phyloP scores from a whole-genome alignment of 371 early-diverging fungal species.

The Parasitella parasitica region DNA sequence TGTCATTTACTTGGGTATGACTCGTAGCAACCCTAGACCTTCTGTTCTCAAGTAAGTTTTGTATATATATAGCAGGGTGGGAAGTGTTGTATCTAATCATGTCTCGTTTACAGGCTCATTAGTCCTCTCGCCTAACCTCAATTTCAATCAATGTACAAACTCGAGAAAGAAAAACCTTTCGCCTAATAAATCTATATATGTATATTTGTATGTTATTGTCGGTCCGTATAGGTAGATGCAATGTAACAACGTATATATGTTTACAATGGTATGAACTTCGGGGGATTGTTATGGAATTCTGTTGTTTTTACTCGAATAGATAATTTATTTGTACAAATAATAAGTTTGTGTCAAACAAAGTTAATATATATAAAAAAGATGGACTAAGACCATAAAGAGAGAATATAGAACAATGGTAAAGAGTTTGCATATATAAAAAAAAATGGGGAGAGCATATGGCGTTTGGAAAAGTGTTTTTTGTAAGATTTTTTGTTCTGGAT shows the following conservation, averaged over 20 bases:
- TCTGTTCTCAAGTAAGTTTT: slow-evolving; percentile 51
- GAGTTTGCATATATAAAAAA: neutral
- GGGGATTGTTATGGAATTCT: neutral
- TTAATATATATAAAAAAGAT: neutral
- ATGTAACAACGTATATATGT: no score
- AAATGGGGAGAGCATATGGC: neutral
- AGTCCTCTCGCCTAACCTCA: slow-evolving; percentile 46
- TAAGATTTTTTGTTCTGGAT: no score
- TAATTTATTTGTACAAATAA: neutral
- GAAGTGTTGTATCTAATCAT: no score
- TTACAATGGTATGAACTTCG: neutral
- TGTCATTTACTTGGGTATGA: slow-evolving; percentile 66
- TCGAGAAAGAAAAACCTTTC: neutral
- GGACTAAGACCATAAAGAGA: neutral
- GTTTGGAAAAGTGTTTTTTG: no score
- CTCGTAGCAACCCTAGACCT: slow-evolving; percentile 62
- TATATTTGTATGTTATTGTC: neutral
- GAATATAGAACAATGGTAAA: neutral
- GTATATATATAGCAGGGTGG: neutral
- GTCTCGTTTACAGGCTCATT: slow-evolving; percentile 32
- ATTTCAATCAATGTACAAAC: neutral
- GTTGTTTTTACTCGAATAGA: neutral
- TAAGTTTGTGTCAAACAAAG: slow-evolving; percentile 1
- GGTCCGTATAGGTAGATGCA: no score
- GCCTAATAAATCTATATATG: neutral